These are phyloP conservation scores for Rubroboletus pulcherrimus DNA, from an alignment of 768 basidiomycete genomes.

Conservation along the genomic window DNA sequence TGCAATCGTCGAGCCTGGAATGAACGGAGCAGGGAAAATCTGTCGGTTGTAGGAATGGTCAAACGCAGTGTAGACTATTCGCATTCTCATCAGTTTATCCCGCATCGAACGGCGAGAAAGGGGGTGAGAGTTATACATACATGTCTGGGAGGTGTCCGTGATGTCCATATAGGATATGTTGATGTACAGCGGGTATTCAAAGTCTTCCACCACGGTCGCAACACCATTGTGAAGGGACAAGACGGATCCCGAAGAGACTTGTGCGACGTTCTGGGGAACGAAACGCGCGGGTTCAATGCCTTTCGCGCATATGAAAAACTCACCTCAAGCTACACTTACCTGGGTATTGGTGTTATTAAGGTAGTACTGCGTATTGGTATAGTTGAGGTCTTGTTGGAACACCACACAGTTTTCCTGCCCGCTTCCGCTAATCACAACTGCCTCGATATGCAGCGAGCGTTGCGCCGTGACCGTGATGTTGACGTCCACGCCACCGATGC, in stretches of 20 bases:
- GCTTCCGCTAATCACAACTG: slow-evolving; percentile 59
- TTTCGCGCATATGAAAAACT: not conserved
- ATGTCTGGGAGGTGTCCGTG: slow-evolving; percentile 25
- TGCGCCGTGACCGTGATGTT: slow-evolving; percentile 61
- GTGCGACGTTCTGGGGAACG: slow-evolving; percentile 41
- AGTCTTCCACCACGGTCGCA: slow-evolving; percentile 43
- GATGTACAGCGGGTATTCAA: slow-evolving; percentile 51
- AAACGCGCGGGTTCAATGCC: not conserved
- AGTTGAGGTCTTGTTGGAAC: slow-evolving; percentile 59
- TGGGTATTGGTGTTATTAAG: slow-evolving; percentile 43
- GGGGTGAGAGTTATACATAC: slow-evolving; percentile 18
- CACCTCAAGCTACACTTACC: slow-evolving; percentile 22
- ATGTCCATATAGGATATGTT: slow-evolving; percentile 33
- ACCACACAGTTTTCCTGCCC: slow-evolving; percentile 52
- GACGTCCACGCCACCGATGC: slow-evolving; percentile 42
- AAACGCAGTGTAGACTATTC: slow-evolving; percentile 47
- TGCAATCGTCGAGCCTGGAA: slow-evolving; percentile 52
- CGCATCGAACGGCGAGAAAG: not conserved
- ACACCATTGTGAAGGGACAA: slow-evolving; percentile 48
- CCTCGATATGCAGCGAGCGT: slow-evolving; percentile 55
- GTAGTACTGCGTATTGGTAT: slow-evolving; percentile 61
- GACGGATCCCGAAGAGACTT: slow-evolving; percentile 46
- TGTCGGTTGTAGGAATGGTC: slow-evolving; percentile 69
- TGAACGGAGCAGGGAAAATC: slow-evolving; percentile 55
- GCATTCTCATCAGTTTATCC: not conserved